These are phyloP conservation scores for Scheffersomyces insectosa DNA, from an alignment of 1,139 yeast genomes.

Conservation along the genomic window DNA sequence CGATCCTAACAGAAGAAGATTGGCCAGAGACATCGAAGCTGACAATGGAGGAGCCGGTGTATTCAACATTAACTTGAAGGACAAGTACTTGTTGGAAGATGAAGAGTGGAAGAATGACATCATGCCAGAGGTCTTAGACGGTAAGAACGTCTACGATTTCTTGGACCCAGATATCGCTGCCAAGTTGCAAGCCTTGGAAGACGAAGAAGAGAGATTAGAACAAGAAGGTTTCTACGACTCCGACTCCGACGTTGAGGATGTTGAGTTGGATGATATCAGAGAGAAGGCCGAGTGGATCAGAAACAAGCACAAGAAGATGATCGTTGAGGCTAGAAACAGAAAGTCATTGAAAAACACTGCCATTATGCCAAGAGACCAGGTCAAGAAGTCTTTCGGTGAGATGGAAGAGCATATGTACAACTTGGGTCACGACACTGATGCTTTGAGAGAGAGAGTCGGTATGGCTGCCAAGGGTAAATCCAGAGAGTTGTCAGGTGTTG, in stretches of 20 bases:
- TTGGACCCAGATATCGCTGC: constrained; percentile 94
- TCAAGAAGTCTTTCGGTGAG: constrained; percentile 71
- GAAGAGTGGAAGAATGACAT: constrained; percentile 97
- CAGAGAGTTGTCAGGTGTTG: constrained; percentile 66
- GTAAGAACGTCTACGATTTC: constrained; percentile 96
- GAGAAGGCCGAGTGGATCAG: constrained; percentile 96
- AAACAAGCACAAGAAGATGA: constrained; percentile 91
- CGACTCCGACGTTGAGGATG: constrained; percentile 72
- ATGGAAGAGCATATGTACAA: constrained; percentile 89
- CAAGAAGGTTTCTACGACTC: constrained; percentile 94
- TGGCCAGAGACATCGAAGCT: constrained; percentile 86
- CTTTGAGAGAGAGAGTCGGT: constrained; percentile 53
- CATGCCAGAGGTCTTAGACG: constrained; percentile 96
- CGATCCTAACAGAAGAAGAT: constrained; percentile 79
- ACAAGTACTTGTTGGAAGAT: constrained; percentile 85
- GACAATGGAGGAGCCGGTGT: constrained; percentile 99
- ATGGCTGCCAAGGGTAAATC: constrained; percentile 38
- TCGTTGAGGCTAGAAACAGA: constrained; percentile 82
- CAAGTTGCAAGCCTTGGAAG: constrained; percentile 91
- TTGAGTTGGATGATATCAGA: constrained; percentile 67
- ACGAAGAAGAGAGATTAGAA: constrained; percentile 93
- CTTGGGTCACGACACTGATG: constrained; percentile 82
- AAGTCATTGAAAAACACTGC: constrained; percentile 87
- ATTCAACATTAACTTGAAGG: constrained; percentile 88
- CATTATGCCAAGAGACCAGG: constrained; percentile 88